Conservation (phyloP, 2,329 filamentous ascomycete species). For the Pseudophaeomoniella oleicola region DNA sequence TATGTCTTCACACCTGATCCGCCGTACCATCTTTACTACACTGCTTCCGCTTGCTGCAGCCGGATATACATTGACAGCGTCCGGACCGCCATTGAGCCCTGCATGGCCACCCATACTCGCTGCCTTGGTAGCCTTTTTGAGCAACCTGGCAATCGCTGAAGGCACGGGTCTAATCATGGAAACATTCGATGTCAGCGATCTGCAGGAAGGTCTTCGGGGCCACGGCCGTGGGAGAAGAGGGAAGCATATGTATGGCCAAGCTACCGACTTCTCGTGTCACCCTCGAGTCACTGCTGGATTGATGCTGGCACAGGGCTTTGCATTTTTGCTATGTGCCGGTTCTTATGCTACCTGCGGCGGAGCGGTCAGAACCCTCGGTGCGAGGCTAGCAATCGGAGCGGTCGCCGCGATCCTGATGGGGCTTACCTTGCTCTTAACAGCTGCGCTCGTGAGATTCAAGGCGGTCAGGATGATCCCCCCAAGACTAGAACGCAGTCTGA, state of each 20-base stretch:
- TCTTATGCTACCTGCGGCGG: slow-evolving; percentile 56
- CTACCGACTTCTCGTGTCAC: slow-evolving; percentile 61
- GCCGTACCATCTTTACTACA: slow-evolving; percentile 53
- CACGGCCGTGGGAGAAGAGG: slow-evolving; percentile 50
- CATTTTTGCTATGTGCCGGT: slow-evolving; percentile 54
- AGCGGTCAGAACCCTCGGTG: slow-evolving; percentile 50
- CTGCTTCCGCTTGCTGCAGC: slow-evolving; percentile 52
- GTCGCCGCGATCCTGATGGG: slow-evolving; percentile 52
- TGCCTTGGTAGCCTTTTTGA: slow-evolving; percentile 52
- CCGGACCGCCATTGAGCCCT: slow-evolving; percentile 44
- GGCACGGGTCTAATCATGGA: slow-evolving; percentile 69
- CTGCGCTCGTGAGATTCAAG: slow-evolving; percentile 50
- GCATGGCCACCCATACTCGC: slow-evolving; percentile 54
- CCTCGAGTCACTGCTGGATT: slow-evolving; percentile 59
- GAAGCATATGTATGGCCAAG: slow-evolving; percentile 21
- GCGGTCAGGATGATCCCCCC: slow-evolving; percentile 52
- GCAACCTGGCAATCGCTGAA: slow-evolving; percentile 59
- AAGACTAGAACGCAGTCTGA: slow-evolving; percentile 3
- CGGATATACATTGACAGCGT: slow-evolving; percentile 52
- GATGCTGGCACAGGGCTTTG: slow-evolving; percentile 54
- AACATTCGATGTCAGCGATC: slow-evolving; percentile 65
- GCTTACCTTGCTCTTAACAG: slow-evolving; percentile 48
- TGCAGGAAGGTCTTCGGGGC: slow-evolving; percentile 47
- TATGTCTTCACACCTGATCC: slow-evolving; percentile 59
- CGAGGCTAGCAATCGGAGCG: slow-evolving; percentile 53